phyloP scores from a whole-genome alignment of 2,329 filamentous ascomycete species.

The Pseudogymnoascus sp. region DNA sequence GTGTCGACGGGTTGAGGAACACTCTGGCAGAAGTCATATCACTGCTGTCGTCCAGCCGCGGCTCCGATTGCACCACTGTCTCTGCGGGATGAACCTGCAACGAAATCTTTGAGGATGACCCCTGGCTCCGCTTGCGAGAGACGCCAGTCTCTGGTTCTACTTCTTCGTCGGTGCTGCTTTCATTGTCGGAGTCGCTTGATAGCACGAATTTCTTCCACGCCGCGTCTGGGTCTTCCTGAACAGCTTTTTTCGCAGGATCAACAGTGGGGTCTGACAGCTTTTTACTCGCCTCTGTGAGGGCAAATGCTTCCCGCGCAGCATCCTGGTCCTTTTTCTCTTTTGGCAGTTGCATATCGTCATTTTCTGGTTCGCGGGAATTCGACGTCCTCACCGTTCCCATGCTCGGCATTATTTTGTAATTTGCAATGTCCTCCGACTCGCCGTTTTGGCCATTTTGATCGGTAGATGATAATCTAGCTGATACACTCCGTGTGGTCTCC shows the following conservation, averaged over 20 bases:
- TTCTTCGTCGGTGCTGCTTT: neutral
- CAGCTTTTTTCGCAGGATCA: neutral
- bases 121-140: neutral
- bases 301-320: neutral
- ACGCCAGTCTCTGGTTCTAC: neutral
- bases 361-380: neutral
- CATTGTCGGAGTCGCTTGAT: constrained; percentile 17
- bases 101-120: neutral
- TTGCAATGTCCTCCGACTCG: neutral
- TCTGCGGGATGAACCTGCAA: neutral
- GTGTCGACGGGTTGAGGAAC: neutral
- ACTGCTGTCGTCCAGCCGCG: neutral
- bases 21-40: neutral
- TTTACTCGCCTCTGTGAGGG: neutral
- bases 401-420: neutral
- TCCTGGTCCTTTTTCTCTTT: no score
- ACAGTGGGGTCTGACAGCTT: neutral
- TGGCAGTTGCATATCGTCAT: neutral
- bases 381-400: neutral
- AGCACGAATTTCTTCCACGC: constrained; percentile 27
- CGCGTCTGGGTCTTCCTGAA: constrained; percentile 17
- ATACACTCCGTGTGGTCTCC: neutral
- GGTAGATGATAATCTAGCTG: neutral
- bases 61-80: neutral
- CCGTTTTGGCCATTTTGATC: neutral